Percentiles rank a stretch among this genome's conserved stretches.
Evolutionary conservation across 768 basidiomycete species (phyloP).

Genomic region (Phanerochaete carnosa): DNA sequence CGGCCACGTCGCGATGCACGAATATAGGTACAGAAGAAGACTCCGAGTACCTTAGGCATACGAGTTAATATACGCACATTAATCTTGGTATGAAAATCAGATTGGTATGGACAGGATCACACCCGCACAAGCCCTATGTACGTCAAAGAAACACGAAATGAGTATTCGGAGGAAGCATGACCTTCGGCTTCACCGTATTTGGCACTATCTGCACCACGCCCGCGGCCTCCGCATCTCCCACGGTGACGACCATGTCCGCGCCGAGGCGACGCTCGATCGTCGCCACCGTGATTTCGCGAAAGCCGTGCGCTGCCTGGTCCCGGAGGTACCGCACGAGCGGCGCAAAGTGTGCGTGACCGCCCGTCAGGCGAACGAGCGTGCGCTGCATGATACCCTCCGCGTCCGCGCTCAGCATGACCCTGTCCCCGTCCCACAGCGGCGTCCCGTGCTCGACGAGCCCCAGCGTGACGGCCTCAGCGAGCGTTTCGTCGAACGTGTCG

Average conservation of each 20-base stretch:
- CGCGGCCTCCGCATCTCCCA: not conserved
- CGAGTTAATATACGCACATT: too few relatives aligned
- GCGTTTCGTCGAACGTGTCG: too few relatives aligned
- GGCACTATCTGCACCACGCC: not conserved
- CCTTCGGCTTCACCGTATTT: not conserved
- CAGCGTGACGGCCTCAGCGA: too few relatives aligned
- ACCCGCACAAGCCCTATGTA: too few relatives aligned
- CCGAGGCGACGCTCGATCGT: not conserved
- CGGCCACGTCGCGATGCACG: too few relatives aligned
- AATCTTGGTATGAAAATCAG: too few relatives aligned
- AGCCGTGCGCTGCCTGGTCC: not conserved
- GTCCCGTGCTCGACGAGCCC: too few relatives aligned
- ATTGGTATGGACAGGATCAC: too few relatives aligned
- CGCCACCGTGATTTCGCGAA: not conserved
- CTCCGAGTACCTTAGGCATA: too few relatives aligned
- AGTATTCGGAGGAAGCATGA: not conserved
- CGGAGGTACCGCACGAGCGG: slow-evolving; percentile 1
- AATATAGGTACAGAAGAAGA: too few relatives aligned
- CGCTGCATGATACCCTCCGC: not conserved
- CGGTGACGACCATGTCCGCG: not conserved
- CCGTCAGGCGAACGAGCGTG: too few relatives aligned
- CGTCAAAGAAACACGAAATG: not conserved
- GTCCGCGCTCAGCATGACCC: not conserved
- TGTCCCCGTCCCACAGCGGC: too few relatives aligned
- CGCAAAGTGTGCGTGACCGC: not conserved